A percentile compares a stretch with the other conserved stretches of the same genome.
Conservation (phyloP, 2,329 filamentous ascomycete genomes). For the Hypoxylon sp. region DNA sequence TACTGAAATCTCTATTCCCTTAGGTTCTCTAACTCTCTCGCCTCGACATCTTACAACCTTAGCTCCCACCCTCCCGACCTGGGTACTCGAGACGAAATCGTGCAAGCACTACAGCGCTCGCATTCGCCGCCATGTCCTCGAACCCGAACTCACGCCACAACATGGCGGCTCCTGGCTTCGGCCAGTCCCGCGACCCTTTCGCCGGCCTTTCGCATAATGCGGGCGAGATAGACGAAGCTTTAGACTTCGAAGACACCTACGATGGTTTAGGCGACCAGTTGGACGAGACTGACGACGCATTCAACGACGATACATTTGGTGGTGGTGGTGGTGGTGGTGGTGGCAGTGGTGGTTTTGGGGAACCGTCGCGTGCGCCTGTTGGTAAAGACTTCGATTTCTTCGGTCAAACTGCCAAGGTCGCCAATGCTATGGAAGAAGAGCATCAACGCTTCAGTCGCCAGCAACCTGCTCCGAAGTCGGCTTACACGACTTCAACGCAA, state of each 20-base stretch:
- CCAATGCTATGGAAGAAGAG: constrained; percentile 88
- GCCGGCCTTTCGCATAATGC: constrained; percentile 76
- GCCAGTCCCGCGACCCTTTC: constrained; percentile 85
- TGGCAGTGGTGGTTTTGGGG: constrained; percentile 48
- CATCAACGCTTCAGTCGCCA: constrained; percentile 84
- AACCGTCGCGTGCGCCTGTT: constrained; percentile 59
- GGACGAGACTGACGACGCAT: constrained; percentile 88
- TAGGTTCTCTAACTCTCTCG: constrained; percentile 1
- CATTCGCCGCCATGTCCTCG: constrained; percentile 30
- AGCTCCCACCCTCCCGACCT: not conserved
- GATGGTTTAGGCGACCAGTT: constrained; percentile 92
- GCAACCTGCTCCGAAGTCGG: constrained; percentile 63
- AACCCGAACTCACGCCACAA: constrained; percentile 71
- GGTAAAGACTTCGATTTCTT: constrained; percentile 99
- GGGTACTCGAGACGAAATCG: not conserved
- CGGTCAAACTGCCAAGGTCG: constrained; percentile 86
- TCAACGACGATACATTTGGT: constrained; percentile 96
- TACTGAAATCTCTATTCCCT: not conserved
- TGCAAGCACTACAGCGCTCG: constrained; percentile 5
- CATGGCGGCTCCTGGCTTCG: constrained; percentile 77
- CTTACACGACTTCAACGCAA: constrained; percentile 46
- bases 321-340: constrained; percentile 31
- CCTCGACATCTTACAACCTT: no score
- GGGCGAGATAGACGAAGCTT: constrained; percentile 60
- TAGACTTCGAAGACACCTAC: constrained; percentile 96